phyloP scores from a whole-genome alignment of 2,329 filamentous ascomycete species.

The Nemania sp. region DNA sequence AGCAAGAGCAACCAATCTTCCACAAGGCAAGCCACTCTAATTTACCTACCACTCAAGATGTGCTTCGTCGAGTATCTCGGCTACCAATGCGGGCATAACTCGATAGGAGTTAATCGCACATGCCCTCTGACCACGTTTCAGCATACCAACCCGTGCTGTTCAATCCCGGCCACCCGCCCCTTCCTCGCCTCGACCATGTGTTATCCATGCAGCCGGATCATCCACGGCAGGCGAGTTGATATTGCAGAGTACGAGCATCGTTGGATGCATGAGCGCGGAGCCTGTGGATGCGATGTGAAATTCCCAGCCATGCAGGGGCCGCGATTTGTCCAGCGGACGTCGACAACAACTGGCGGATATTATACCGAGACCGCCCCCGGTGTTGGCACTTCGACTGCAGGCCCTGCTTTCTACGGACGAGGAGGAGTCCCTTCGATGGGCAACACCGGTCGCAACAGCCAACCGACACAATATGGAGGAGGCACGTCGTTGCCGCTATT shows the following conservation, averaged over 20 bases:
- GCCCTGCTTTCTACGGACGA: background rate
- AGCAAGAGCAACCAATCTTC: background rate
- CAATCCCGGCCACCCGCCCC: slow-evolving; percentile 37
- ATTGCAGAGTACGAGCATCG: slow-evolving; percentile 49
- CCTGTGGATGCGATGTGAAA: slow-evolving; percentile 44
- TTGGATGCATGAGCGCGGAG: slow-evolving; percentile 52
- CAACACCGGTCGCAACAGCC: background rate
- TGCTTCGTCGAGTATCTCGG: slow-evolving; percentile 52
- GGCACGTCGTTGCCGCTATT: slow-evolving; percentile 18
- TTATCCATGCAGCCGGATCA: slow-evolving; percentile 44
- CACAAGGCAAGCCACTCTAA: background rate
- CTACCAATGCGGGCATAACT: slow-evolving; percentile 55
- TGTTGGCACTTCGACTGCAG: background rate
- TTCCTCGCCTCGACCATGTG: slow-evolving; percentile 45
- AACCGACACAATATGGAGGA: background rate
- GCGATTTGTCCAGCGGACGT: slow-evolving; percentile 34
- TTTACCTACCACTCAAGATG: slow-evolving; percentile 46
- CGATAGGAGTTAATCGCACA: slow-evolving; percentile 44
- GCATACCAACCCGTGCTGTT: slow-evolving; percentile 45
- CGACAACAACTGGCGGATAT: background rate
- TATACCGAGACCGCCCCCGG: no score
- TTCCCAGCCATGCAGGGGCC: slow-evolving; percentile 46
- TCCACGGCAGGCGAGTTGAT: slow-evolving; percentile 47
- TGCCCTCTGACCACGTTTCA: slow-evolving; percentile 50
- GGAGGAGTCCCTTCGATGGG: background rate